Base-by-base conservation (phyloP, 352 stramenopile species). In the Globisporangium camurandrum region DNA sequence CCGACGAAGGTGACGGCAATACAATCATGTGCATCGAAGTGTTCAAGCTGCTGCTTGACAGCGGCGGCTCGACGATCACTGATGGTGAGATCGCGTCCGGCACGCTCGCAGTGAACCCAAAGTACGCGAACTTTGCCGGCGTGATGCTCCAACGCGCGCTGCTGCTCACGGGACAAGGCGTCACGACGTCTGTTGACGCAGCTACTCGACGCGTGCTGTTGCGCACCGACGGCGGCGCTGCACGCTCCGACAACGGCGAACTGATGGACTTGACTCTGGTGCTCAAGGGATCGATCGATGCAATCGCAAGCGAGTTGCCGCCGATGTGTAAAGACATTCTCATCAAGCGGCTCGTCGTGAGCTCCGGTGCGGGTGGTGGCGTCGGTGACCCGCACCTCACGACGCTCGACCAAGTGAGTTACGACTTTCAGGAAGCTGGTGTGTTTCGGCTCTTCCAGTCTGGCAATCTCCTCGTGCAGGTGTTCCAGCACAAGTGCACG, bases 401-500 rank as follows among this genome's bases (percentile, higher is more conserved):
- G n/a, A 68, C 64, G n/a, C 49, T 71, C 6, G 64, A 71, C 30
- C 26, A 47, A 19, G 56, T 66, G 12, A 49, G 36, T 22, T 71
- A 66, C 49, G 60, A 68, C 31, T 68, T 68, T 45, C 55, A 66
- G 26, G 56, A 51, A 17, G 49, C 64, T 1, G 64, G 64, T 8
- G 57, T 66, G 11, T 71, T 66, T 28, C 48, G 54, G 1, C 48
- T 66, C 31, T 63, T 68, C 20, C 45, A 71, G 46, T 69, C 56
- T 14, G 34, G 43, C 22, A 63, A 64, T 33, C 43, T 68, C 10
- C 42, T 48, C 4, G 53, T 71, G 5, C 64, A 71, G 24, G 45
- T 62, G 31, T 67, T 68, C 39, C 59, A 67, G 49, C 58, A 71
- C 45, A 67, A 67, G 41, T 71, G 63, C 51, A 54, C 42, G n/a